Percentiles rank a stretch among this genome's conserved stretches.
Evolutionary conservation across 75 land plant species (phyloP).

Genomic region (Picea sitchensis): DNA sequence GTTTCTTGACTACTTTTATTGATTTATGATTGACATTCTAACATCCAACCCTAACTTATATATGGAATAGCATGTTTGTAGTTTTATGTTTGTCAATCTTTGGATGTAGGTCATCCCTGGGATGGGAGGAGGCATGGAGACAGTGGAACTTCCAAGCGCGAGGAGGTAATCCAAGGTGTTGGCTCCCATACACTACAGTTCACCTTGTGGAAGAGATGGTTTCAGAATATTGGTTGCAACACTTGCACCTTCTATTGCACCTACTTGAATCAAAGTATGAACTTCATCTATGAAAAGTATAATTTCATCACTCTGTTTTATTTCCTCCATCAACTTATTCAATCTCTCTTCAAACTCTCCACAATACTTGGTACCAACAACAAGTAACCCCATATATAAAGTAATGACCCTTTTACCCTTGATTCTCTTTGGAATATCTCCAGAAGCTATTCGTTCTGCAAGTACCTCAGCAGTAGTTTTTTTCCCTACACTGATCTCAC

Average conservation of each 20-base stretch:
- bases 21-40: too few relatives aligned
- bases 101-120: too few relatives aligned
- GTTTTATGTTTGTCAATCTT: too few relatives aligned
- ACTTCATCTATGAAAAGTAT: slow-evolving; percentile 76
- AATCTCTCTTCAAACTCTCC: slow-evolving; percentile 71
- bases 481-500: slow-evolving; percentile 58
- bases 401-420: slow-evolving; percentile 60
- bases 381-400: slow-evolving; percentile 62
- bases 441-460: slow-evolving; percentile 45
- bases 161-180: slow-evolving; percentile 30
- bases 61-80: too few relatives aligned
- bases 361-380: slow-evolving; percentile 62
- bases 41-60: too few relatives aligned
- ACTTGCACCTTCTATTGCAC: slow-evolving; percentile 69
- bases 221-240: slow-evolving; percentile 61
- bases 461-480: slow-evolving; percentile 54
- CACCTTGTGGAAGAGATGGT: slow-evolving; percentile 59
- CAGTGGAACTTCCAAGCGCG: too few relatives aligned
- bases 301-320: slow-evolving; percentile 56
- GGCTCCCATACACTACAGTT: slow-evolving; percentile 56
- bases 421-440: slow-evolving; percentile 54
- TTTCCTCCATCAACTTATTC: slow-evolving; percentile 63
- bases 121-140: too few relatives aligned
- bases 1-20: too few relatives aligned
- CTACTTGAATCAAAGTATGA: slow-evolving; percentile 65